Conservation (phyloP, 345 rosid genomes). For the Toxicodendron radicans region DNA sequence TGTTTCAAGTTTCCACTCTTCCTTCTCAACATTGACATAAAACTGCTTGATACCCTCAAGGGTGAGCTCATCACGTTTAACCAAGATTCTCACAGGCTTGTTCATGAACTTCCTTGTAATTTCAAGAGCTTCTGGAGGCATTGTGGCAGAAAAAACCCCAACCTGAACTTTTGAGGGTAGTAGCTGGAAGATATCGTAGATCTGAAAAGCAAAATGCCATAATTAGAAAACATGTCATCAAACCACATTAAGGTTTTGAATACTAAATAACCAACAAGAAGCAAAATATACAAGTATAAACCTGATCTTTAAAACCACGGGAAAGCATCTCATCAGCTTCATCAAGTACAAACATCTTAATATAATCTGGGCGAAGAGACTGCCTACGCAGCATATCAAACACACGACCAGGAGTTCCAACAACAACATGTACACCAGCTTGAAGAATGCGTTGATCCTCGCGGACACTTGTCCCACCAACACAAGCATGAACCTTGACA, state of each 20-base stretch:
- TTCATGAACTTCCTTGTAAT: slow-evolving; percentile 90
- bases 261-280: neutral
- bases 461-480: slow-evolving; percentile 94
- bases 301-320: slow-evolving; percentile 96
- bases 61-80: slow-evolving; percentile 87
- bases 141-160: slow-evolving; percentile 89
- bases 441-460: slow-evolving; percentile 93
- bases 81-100: slow-evolving; percentile 81
- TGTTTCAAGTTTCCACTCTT: slow-evolving; percentile 87
- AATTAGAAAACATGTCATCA: neutral
- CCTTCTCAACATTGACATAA: slow-evolving; percentile 72
- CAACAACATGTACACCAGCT: slow-evolving; percentile 92
- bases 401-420: slow-evolving; percentile 97
- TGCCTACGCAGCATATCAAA: slow-evolving; percentile 92
- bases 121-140: slow-evolving; percentile 94
- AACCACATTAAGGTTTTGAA: neutral
- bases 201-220: slow-evolving; percentile 38
- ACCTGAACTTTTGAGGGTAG: slow-evolving; percentile 75
- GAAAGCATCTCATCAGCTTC: slow-evolving; percentile 99
- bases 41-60: slow-evolving; percentile 94
- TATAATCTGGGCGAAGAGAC: slow-evolving; percentile 76
- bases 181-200: slow-evolving; percentile 82
- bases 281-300: slow-evolving; percentile 15
- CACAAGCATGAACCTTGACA: slow-evolving; percentile 93
- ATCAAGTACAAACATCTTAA: slow-evolving; percentile 86